Evolutionary conservation across 2,329 filamentous ascomycete species (phyloP), one percentile per base, ranked within the genome.

Genomic region (Emericellopsis atlantica): DNA sequence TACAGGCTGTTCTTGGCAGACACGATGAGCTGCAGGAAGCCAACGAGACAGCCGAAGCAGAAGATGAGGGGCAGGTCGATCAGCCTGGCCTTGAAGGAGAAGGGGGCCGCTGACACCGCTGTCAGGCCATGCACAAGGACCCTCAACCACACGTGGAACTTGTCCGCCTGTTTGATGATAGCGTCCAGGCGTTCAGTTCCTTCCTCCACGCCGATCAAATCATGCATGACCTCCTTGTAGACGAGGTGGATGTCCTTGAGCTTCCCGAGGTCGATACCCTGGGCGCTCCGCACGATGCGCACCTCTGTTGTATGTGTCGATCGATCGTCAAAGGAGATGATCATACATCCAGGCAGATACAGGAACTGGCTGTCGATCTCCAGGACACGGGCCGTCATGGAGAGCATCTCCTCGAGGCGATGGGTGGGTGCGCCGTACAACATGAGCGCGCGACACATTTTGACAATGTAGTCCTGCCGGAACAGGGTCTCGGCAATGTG

Each of bases 271-370:
- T 80, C 73, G 31, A 80, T 65, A 4, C 72, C 74, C 48, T 79
- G 74, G 1, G 56, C 55, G 1, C 68, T 67, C 11, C 76, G 69
- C 5, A 82, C 76, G 23, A 82, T 34, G 46, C 78, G 74, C 44
- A 82, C 76, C 50, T 81, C 77, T 14, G 76, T 78, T 1, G 79
- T 83, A 46, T 81, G 78, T 0, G 76, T 79, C 0, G 70, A 62
- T 39, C 56, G 61, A 49, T 89, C 84, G 53, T 84, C 87, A 52
- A 95, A 95, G 0, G 86, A 90, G 49, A 94, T 79, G 43, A 95
- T 82, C 88, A 95, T 95, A 52, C 84, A 92, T 5, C 86, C 86
- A 0, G 88, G 88, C 32, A 95, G 73, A 51, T 95, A 95, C 22
- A 95, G 64, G 50, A 92, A 95, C 50, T 93, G 86, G 7, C 83